Base-by-base conservation (phyloP, 495 filamentous ascomycete species). In the Articulospora tetracladia region DNA sequence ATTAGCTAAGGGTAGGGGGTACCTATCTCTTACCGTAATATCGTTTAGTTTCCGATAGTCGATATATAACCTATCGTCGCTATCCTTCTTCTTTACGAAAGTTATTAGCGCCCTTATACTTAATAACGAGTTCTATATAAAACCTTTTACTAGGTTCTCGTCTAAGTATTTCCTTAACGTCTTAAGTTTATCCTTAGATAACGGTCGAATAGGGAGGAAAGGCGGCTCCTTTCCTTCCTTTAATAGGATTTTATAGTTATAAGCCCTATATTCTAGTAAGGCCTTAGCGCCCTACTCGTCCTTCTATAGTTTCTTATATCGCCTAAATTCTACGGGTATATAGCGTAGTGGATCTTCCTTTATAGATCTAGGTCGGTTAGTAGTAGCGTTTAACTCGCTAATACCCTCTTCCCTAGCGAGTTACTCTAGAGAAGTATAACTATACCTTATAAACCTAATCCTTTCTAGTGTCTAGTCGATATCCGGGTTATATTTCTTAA, bases 1-100 rank as follows among this genome's bases (percentile, higher is more conserved):
- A 17, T 77, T 46, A 22, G 81, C 78, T 15, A 80, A 48, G 0
- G 76, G 77, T 0, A 83, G 48, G 0, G 75, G 73, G 51, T 81
- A 79, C 0, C 65, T 26, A 36, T 84, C 72, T 56, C 77, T 78
- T 2, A 58, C 62, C 0, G 70, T 82, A 0, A 80, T 53, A 0
- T 27, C 48, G 55, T 83, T 84, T 1, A 82, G 49, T 7, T 61
- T 64, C 3, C 67, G 58, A 53, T 79, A 83, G 49, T 83, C 69
- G 0, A 81, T 62, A 68, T 70, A 83, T 34, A 86, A 61, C 0
- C 69, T 53, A 0, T 79, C 69, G 62, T 77, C 66, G 19, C 68
- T 39, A 39, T 55, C 20, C 12, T 7, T 2, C 23, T 57, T 57
- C 36, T 57, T 57, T 26, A 46, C 23, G 23, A 47, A 57, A 3